A percentile compares a stretch with the other conserved stretches of the same genome.
Conservation (phyloP, 371 early-diverging fungal genomes). For the Mucor indicus region DNA sequence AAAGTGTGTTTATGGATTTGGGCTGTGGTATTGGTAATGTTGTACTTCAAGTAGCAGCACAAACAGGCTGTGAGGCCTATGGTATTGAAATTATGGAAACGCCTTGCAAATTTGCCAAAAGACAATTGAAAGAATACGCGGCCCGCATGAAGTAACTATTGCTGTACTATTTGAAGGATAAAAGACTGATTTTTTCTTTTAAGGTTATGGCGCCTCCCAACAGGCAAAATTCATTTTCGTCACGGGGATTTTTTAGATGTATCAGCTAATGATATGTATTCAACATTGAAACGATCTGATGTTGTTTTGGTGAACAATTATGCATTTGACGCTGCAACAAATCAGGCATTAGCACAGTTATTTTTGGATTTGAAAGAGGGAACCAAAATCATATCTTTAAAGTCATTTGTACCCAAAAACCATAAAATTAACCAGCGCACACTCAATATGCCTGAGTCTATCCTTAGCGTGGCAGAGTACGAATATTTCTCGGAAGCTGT, state of each 20-base stretch:
- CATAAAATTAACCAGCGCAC: constrained; percentile 76
- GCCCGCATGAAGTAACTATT: constrained; percentile 71
- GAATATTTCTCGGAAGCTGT: constrained; percentile 87
- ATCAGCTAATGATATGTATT: constrained; percentile 51
- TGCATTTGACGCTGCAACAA: constrained; percentile 83
- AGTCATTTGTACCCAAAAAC: constrained; percentile 78
- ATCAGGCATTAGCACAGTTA: constrained; percentile 76
- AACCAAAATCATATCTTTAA: constrained; percentile 76
- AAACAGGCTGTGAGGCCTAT: constrained; percentile 77
- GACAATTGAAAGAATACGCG: constrained; percentile 81
- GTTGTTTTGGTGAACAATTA: constrained; percentile 94
- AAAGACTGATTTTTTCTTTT: too few relatives aligned
- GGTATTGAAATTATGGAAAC: constrained; percentile 94
- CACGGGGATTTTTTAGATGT: constrained; percentile 74
- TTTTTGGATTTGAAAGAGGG: constrained; percentile 91
- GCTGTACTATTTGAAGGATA: background rate
- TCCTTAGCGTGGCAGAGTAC: constrained; percentile 71
- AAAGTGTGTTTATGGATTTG: constrained; percentile 85
- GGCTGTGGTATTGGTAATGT: constrained; percentile 97
- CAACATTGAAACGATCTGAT: constrained; percentile 77
- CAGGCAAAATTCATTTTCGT: constrained; percentile 62
- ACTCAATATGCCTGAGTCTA: constrained; percentile 79
- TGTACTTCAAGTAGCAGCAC: constrained; percentile 90
- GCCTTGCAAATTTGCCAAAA: constrained; percentile 76
- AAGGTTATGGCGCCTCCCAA: constrained; percentile 62